Percentiles rank a stretch among this genome's conserved stretches.
Conservation (phyloP, 2,329 filamentous ascomycete species). For the Purpureocillium takamizusanense region DNA sequence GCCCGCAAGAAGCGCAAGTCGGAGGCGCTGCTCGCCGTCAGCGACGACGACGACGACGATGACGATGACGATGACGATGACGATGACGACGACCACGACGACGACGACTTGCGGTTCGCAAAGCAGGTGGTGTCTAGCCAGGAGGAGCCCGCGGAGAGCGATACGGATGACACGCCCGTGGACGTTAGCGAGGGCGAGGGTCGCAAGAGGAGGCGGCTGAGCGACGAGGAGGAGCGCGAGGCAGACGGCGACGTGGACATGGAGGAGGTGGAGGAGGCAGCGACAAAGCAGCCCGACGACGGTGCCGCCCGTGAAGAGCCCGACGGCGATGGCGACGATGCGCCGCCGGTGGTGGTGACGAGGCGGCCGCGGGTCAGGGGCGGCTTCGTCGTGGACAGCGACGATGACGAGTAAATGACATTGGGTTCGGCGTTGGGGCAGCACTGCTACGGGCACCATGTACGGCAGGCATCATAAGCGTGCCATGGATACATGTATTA, state of each 20-base stretch:
- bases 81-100: slow-evolving; percentile 15
- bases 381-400: slow-evolving; percentile 51
- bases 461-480: too few species aligned
- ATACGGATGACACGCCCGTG: slow-evolving; percentile 17
- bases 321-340: slow-evolving; percentile 16
- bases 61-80: slow-evolving; percentile 15
- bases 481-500: neutral
- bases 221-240: slow-evolving; percentile 16
- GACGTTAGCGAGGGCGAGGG: slow-evolving; percentile 24
- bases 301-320: slow-evolving; percentile 1
- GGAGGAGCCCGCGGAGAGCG: slow-evolving; percentile 11
- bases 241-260: slow-evolving; percentile 17
- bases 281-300: too few species aligned
- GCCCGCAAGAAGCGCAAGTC: slow-evolving; percentile 18
- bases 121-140: slow-evolving; percentile 14
- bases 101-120: slow-evolving; percentile 11
- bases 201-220: slow-evolving; percentile 27
- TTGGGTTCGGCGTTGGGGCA: neutral
- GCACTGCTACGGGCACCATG: too few species aligned
- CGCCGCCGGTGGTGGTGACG: slow-evolving; percentile 14
- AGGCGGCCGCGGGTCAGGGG: slow-evolving; percentile 36
- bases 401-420: slow-evolving; percentile 39
- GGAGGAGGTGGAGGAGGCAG: slow-evolving; percentile 9
- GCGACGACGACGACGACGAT: slow-evolving; percentile 18
- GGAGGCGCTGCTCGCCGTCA: slow-evolving; percentile 14